Conservation (phyloP, 768 basidiomycete genomes). For the Leccinum fibrillosum region DNA sequence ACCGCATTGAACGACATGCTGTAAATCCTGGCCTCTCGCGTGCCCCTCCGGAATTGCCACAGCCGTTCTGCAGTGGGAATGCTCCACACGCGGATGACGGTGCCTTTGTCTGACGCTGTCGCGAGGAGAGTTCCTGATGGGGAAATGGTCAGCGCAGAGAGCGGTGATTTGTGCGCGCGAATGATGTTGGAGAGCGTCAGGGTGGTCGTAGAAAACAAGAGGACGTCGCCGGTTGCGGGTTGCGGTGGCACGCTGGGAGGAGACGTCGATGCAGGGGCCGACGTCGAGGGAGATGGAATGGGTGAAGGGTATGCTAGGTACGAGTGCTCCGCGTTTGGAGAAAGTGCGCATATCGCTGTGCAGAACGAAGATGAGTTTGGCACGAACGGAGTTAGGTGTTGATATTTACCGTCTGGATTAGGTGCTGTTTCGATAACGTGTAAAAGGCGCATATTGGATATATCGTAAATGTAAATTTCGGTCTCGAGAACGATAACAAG, state of each 20-base stretch:
- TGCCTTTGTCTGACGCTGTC: slow-evolving; percentile 92
- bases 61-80: slow-evolving; percentile 90
- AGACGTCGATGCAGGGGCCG: slow-evolving; percentile 39
- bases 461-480: slow-evolving; percentile 99
- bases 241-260: slow-evolving; percentile 43
- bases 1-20: slow-evolving; percentile 83
- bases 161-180: slow-evolving; percentile 93
- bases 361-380: slow-evolving; percentile 1
- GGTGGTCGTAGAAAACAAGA: slow-evolving; percentile 90
- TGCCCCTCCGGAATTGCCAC: slow-evolving; percentile 93
- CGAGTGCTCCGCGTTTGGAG: slow-evolving; percentile 88
- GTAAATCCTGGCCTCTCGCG: slow-evolving; percentile 81
- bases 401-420: slow-evolving; percentile 81
- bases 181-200: slow-evolving; percentile 93
- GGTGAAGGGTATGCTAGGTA: slow-evolving; percentile 97
- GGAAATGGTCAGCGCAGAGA: slow-evolving; percentile 85
- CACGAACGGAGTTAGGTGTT: neutral
- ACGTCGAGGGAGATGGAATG: slow-evolving; percentile 75
- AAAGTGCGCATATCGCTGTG: slow-evolving; percentile 89
- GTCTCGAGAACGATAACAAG: slow-evolving; percentile 93
- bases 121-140: slow-evolving; percentile 86
- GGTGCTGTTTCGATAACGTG: slow-evolving; percentile 97
- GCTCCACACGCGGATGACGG: slow-evolving; percentile 93
- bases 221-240: slow-evolving; percentile 71
- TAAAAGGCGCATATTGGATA: slow-evolving; percentile 94